Conservation (phyloP, 1,139 yeast species). For the Lodderomyces theae region DNA sequence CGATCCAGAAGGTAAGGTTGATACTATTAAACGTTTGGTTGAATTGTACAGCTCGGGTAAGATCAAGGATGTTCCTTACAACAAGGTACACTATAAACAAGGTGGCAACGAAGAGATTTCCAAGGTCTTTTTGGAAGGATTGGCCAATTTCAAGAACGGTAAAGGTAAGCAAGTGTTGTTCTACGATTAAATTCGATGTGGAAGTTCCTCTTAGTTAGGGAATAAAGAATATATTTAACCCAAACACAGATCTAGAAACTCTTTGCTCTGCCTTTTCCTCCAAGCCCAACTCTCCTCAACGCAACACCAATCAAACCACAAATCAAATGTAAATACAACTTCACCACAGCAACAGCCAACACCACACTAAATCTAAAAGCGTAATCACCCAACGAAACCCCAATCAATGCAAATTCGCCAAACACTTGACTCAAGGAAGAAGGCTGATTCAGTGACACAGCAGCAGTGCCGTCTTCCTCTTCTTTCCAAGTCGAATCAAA, state of each 20-base stretch:
- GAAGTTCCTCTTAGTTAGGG: no score
- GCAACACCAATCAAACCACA: neutral
- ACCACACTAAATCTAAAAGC: slow-evolving; percentile 1
- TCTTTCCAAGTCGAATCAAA: neutral
- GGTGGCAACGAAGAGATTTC: slow-evolving; percentile 31
- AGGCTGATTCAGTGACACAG: neutral
- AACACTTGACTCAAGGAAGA: neutral
- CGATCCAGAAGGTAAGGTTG: slow-evolving; percentile 57
- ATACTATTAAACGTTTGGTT: slow-evolving; percentile 56
- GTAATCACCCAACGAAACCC: neutral
- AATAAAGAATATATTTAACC: no score
- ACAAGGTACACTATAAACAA: slow-evolving; percentile 31
- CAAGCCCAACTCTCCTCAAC: neutral
- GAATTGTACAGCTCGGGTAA: slow-evolving; percentile 58
- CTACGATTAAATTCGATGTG: slow-evolving; percentile 19
- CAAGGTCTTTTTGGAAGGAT: slow-evolving; percentile 49
- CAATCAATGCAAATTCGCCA: slow-evolving; percentile 2
- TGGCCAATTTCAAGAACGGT: slow-evolving; percentile 23
- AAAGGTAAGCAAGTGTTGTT: slow-evolving; percentile 36
- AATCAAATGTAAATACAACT: slow-evolving; percentile 3
- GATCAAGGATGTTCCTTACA: slow-evolving; percentile 52
- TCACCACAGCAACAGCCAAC: slow-evolving; percentile 1
- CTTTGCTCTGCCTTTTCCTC: neutral
- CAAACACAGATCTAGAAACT: no score
- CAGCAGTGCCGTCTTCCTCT: neutral